These are phyloP conservation scores for Sclerotinia minor DNA, from an alignment of 2,329 filamentous ascomycete species.

Conservation along the genomic window DNA sequence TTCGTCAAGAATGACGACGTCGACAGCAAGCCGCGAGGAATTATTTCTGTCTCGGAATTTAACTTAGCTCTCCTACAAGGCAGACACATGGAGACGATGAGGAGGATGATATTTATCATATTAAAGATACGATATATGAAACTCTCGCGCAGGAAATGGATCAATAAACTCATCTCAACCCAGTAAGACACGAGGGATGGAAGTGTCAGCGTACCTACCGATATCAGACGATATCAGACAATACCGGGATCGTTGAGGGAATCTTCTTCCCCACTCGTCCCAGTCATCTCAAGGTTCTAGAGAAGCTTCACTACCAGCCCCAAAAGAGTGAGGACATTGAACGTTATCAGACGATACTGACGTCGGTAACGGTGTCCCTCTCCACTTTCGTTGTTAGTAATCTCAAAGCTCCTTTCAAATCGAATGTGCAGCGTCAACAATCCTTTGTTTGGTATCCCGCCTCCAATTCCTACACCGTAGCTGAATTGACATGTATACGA, in stretches of 20 bases:
- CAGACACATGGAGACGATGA: conserved; percentile 10
- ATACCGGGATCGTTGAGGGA: conserved; percentile 9
- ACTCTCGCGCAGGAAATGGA: not conserved
- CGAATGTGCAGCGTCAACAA: not conserved
- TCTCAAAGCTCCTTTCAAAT: not conserved
- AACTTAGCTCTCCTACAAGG: not conserved
- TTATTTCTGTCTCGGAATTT: conserved; percentile 1
- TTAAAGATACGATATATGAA: conserved; percentile 4
- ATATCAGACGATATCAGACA: conserved; percentile 8
- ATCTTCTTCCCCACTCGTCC: conserved; percentile 3
- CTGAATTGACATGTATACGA: conserved; percentile 1
- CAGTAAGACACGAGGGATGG: not conserved
- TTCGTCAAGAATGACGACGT: not conserved
- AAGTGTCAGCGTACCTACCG: not conserved
- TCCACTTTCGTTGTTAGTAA: conserved; percentile 1
- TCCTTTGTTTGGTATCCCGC: not conserved
- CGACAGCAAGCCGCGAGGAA: not conserved
- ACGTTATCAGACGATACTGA: conserved; percentile 5
- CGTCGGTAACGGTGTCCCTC: not conserved
- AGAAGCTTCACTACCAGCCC: conserved; percentile 8
- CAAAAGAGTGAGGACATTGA: not conserved
- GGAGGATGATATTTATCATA: not conserved
- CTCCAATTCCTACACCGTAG: not conserved
- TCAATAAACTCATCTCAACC: conserved; percentile 19
- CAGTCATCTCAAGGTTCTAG: not conserved